phyloP scores from a whole-genome alignment of 2,329 filamentous ascomycete genomes.

The Grosmannia clavigera region DNA sequence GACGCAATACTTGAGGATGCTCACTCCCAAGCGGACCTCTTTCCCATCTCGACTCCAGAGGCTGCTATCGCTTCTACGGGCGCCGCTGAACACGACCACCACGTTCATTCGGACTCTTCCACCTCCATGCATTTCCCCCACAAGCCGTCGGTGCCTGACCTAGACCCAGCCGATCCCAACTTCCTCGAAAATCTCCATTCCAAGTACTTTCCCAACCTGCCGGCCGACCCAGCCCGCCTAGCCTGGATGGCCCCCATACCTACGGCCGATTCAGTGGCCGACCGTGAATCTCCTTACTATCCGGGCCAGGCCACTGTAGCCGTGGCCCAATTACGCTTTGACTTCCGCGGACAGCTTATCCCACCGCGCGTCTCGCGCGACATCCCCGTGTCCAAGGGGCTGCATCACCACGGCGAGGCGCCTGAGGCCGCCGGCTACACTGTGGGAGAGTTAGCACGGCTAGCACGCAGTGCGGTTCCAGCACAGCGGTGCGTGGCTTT shows the following conservation, averaged over 20 bases:
- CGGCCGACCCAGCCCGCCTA: constrained; percentile 72
- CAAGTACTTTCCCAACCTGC: constrained; percentile 86
- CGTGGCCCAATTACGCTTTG: constrained; percentile 72
- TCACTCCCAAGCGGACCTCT: constrained; percentile 28
- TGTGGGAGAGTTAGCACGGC: constrained; percentile 67
- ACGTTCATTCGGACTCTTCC: constrained; percentile 1
- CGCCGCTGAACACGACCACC: constrained; percentile 10
- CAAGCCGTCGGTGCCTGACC: constrained; percentile 45
- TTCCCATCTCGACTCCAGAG: constrained; percentile 23
- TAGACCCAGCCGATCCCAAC: constrained; percentile 71
- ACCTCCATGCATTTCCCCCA: constrained; percentile 50
- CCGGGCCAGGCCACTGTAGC: constrained; percentile 61
- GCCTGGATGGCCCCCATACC: constrained; percentile 79
- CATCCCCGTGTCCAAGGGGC: constrained; percentile 64
- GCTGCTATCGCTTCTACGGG: constrained; percentile 4
- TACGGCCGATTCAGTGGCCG: constrained; percentile 49
- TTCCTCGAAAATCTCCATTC: constrained; percentile 76
- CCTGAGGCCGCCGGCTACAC: constrained; percentile 94
- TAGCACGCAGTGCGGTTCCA: constrained; percentile 70
- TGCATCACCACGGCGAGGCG: constrained; percentile 88
- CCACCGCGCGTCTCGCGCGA: constrained; percentile 62
- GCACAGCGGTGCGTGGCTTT: constrained; percentile 85
- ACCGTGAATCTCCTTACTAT: constrained; percentile 68
- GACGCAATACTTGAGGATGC: constrained; percentile 27
- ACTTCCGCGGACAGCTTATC: constrained; percentile 70